A percentile compares a stretch with the other conserved stretches of the same genome.
These are phyloP conservation scores for Ogataea methanolica DNA, from an alignment of 805 yeast species.

Conservation along the genomic window DNA sequence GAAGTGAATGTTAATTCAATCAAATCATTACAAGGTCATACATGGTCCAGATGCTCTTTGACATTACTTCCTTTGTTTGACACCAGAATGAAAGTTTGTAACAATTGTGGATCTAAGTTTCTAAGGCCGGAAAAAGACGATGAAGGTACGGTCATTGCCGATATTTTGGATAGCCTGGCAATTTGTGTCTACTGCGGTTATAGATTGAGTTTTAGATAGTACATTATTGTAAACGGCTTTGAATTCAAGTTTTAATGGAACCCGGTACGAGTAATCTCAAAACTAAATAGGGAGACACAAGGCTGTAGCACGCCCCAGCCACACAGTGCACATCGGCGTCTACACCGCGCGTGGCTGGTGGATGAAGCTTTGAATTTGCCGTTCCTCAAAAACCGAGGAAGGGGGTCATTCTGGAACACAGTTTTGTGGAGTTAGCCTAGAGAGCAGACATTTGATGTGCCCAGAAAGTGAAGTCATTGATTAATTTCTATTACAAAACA, in stretches of 20 bases:
- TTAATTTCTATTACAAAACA: no score
- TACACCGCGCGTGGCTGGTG: no score
- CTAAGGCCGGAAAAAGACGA: conserved; percentile 3
- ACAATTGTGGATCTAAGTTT: conserved; percentile 29
- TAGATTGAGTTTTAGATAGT: conserved; percentile 3
- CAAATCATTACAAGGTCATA: conserved; percentile 24
- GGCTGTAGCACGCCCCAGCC: no score
- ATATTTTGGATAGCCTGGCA: conserved; percentile 19
- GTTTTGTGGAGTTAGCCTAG: no score
- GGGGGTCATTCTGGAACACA: no score
- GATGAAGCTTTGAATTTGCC: no score
- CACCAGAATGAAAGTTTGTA: conserved; percentile 31
- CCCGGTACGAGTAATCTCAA: no score
- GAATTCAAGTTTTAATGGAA: neutral
- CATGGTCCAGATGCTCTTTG: conserved; percentile 35
- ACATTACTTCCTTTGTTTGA: conserved; percentile 34
- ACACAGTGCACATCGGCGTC: no score
- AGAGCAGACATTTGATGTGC: no score
- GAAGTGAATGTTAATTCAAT: conserved; percentile 8
- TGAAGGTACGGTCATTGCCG: conserved; percentile 4
- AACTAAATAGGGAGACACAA: no score
- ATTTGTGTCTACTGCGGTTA: conserved; percentile 24
- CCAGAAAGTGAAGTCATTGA: no score
- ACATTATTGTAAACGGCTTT: neutral
- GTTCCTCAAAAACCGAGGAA: no score